A percentile compares a stretch with the other conserved stretches of the same genome.
Conservation (phyloP, 2,329 filamentous ascomycete species). For the Escovopsis sp. region DNA sequence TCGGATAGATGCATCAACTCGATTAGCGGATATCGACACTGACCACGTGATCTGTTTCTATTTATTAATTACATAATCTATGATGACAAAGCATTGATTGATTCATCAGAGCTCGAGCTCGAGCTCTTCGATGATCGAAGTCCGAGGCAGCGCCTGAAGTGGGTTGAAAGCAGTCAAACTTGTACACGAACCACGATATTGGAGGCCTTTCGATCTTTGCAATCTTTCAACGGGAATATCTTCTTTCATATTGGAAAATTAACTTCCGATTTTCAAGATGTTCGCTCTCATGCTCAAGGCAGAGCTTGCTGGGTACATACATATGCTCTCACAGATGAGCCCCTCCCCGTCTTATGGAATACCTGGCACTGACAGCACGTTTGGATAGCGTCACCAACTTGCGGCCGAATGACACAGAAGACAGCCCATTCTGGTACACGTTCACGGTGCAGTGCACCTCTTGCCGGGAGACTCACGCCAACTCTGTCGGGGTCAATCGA, state of each 20-base stretch:
- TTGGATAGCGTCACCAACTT: constrained; percentile 69
- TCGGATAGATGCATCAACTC: no score
- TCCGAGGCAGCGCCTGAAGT: constrained; percentile 1
- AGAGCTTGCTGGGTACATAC: constrained; percentile 48
- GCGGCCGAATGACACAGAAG: constrained; percentile 66
- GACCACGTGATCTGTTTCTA: no score
- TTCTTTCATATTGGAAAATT: not conserved
- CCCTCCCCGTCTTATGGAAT: constrained; percentile 1
- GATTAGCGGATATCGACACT: no score
- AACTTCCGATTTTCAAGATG: constrained; percentile 30
- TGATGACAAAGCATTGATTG: no score
- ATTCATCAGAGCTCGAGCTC: no score
- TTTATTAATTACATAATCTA: no score
- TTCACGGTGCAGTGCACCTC: constrained; percentile 99
- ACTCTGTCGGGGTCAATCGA: constrained; percentile 72
- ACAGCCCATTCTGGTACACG: constrained; percentile 85
- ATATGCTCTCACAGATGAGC: constrained; percentile 13
- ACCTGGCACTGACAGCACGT: not conserved
- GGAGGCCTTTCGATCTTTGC: no score
- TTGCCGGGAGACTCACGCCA: constrained; percentile 80
- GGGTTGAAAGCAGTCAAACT: not conserved
- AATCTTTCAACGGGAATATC: no score
- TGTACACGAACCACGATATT: not conserved
- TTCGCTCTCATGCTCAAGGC: constrained; percentile 52
- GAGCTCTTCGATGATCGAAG: constrained; percentile 2